Conservation (phyloP, 352 stramenopile species). For the Blastocystis sp. region DNA sequence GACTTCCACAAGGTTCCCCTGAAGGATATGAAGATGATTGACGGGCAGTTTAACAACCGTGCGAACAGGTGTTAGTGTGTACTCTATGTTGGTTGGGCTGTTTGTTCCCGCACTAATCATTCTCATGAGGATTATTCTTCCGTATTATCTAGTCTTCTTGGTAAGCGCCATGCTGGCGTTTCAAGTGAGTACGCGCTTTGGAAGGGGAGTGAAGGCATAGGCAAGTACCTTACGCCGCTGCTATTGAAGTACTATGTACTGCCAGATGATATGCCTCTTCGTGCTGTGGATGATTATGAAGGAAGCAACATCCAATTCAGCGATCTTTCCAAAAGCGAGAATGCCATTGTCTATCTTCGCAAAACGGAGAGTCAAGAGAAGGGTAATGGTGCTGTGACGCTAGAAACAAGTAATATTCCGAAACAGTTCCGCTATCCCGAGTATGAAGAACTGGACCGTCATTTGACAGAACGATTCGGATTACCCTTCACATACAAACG, state of each 20-base stretch:
- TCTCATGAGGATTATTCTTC: neutral
- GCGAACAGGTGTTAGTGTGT: neutral
- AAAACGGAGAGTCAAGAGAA: no score
- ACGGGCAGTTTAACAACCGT: neutral
- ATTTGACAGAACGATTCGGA: conserved; percentile 34
- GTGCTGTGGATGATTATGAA: no score
- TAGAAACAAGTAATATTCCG: neutral
- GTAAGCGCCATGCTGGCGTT: neutral
- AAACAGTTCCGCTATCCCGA: conserved; percentile 8
- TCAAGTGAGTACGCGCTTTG: neutral
- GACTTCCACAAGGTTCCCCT: conserved; percentile 57
- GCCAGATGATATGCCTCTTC: neutral
- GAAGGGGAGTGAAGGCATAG: neutral
- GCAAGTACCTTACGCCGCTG: neutral
- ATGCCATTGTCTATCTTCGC: no score
- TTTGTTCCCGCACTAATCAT: neutral
- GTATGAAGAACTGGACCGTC: conserved; percentile 16
- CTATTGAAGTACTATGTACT: neutral
- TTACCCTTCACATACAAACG: conserved; percentile 59
- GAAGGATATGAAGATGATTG: neutral
- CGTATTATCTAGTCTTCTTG: neutral
- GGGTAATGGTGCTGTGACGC: no score
- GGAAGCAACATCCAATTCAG: no score
- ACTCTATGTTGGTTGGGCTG: neutral
- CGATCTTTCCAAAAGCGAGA: no score